Base-by-base conservation (phyloP, 2,329 filamentous ascomycete species). In the Microdochium paspali region DNA sequence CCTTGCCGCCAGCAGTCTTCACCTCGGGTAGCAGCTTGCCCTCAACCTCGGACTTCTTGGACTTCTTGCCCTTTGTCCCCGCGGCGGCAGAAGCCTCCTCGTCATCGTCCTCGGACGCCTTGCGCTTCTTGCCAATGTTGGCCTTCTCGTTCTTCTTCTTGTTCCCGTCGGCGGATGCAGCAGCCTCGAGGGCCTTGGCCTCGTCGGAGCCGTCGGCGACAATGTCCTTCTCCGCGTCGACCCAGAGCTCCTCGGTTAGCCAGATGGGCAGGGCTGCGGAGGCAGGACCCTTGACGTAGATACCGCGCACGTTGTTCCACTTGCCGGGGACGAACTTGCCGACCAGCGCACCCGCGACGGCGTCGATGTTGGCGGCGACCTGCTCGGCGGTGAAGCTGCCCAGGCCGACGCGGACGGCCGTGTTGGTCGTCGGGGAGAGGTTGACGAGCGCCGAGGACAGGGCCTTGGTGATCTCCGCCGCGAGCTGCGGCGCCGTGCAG, bases 191-290 rank as follows among this genome's bases (percentile, higher is more conserved):
- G 10, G 70, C 68, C 65, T 72, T 73, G 23, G 67, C 63, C 56
- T 70, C 60, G 56, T 73, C 74, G 49, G 74, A 69, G 30, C 64
- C 68, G 31, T 75, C 71, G 53, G 75, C 70, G 30, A 93, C 71
- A 6, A 95, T 80, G 60, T 85, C 80, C 52, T 88, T 83, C 51
- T 81, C 76, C 50, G 84, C 79, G 54, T 93, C 87, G 15, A 84
- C 67, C 90, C 93, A 98, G 53, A 98, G 74, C 74, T 96, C 90
- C 56, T 90, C 85, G 4, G 91, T 87, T 61, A 95, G 71, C 87
- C 90, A 98, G 62, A 98, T 83, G n/a, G 93, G 93, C 60, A 98
- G 75, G 9, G 91, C 86, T 51, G 84, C 85, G 4, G 91, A 95
- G 61, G 87, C 82, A 24, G 88, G 85, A 3, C 89, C 88, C 76